Evolutionary conservation across 495 filamentous ascomycete species (phyloP).

Genomic region (Hyaloscypha variabilis): DNA sequence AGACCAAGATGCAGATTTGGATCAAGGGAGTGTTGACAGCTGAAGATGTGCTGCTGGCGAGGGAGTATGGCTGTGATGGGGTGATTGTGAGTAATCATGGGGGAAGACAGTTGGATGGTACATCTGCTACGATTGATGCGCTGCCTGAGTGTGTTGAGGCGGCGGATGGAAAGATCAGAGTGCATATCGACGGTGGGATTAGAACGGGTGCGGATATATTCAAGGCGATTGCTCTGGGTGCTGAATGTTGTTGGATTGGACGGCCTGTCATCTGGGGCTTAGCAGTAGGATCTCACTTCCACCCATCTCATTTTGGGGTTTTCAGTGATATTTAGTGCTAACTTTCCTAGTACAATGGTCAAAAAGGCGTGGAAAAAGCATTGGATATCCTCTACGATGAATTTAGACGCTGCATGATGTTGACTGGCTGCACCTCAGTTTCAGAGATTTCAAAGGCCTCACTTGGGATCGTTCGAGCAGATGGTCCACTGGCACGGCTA

Average conservation of each 20-base stretch:
- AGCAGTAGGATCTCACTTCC: constrained; percentile 34
- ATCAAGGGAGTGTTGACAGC: constrained; percentile 66
- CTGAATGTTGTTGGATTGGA: constrained; percentile 40
- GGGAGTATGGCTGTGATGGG: constrained; percentile 54
- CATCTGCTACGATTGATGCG: constrained; percentile 58
- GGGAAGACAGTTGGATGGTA: constrained; percentile 64
- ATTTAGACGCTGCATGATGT: constrained; percentile 54
- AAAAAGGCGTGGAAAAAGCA: constrained; percentile 44
- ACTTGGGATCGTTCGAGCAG: constrained; percentile 10
- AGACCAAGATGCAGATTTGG: constrained; percentile 50
- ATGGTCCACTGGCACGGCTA: constrained; percentile 12
- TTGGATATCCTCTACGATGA: constrained; percentile 48
- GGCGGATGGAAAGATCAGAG: constrained; percentile 56
- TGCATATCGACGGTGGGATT: constrained; percentile 68
- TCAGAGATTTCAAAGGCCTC: constrained; percentile 18
- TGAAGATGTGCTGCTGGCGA: constrained; percentile 57
- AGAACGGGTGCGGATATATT: constrained; percentile 65
- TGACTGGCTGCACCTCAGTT: constrained; percentile 42
- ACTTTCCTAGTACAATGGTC: constrained; percentile 37
- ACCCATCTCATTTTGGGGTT: background rate
- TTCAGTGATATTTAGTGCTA: background rate
- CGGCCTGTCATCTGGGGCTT: constrained; percentile 46
- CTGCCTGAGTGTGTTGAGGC: constrained; percentile 62
- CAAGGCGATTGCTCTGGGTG: constrained; percentile 55
- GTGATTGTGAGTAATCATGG: constrained; percentile 70